Evolutionary conservation across 805 yeast genomes (phyloP).

Genomic region (Candida arabinofermentans): DNA sequence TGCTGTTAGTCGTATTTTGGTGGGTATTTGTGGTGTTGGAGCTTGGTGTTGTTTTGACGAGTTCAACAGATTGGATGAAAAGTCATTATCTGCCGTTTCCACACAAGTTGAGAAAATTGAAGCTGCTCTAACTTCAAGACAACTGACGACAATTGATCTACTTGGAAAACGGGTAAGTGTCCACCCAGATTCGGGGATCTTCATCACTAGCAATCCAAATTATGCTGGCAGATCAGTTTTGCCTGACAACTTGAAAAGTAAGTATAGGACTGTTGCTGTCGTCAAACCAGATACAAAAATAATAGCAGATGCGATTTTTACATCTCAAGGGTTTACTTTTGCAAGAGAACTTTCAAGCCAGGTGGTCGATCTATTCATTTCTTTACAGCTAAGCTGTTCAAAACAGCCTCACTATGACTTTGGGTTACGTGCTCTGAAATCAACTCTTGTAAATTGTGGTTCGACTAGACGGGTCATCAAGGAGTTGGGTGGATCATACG

Average conservation of each 20-base stretch:
- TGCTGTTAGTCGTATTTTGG: conserved; percentile 69
- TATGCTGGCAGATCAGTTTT: conserved; percentile 78
- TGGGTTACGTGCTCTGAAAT: conserved; percentile 79
- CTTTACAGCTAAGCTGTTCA: conserved; percentile 39
- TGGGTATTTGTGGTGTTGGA: conserved; percentile 79
- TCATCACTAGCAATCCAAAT: conserved; percentile 88
- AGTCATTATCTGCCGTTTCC: conserved; percentile 78
- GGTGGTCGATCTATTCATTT: conserved; percentile 52
- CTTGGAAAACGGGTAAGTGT: conserved; percentile 39
- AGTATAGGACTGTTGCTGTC: conserved; percentile 75
- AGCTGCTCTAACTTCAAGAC: conserved; percentile 35
- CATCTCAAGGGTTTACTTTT: conserved; percentile 63
- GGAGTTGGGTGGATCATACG: background rate
- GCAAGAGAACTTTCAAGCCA: conserved; percentile 41
- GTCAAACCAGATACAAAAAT: conserved; percentile 61
- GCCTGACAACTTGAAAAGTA: conserved; percentile 81
- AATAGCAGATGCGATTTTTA: conserved; percentile 69
- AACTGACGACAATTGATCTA: conserved; percentile 33
- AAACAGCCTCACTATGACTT: conserved; percentile 80
- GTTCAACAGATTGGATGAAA: conserved; percentile 73
- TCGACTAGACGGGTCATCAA: conserved; percentile 20
- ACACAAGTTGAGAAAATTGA: conserved; percentile 75
- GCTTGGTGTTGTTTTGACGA: conserved; percentile 98
- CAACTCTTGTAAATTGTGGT: conserved; percentile 60
- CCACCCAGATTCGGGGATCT: conserved; percentile 58